Evolutionary conservation across 371 early-diverging fungal species (phyloP), one percentile per base, ranked within the genome.

Genomic region (Mucor lusitanicus): DNA sequence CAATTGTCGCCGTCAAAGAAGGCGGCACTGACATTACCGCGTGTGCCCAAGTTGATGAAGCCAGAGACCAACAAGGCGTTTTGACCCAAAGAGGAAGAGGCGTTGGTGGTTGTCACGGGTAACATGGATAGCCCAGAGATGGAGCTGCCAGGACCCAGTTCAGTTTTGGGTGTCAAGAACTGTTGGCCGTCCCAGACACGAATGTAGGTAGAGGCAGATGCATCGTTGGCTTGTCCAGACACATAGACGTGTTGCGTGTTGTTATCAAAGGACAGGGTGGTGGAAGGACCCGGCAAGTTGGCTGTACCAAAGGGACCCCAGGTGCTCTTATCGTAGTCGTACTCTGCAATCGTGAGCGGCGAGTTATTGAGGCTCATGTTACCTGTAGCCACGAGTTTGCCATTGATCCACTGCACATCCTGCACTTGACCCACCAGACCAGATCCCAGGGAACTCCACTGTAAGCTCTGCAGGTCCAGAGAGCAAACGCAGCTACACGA

Each of bases 1-100:
- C 90, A 92, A 0, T 64, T 60, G 8, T 83, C 66, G 1, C 90
- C 85, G 67, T 90, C 84, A 73, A 82, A 91, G 60, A 91, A 84
- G 3, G 90, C 92, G 3, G 85, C 81, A 32, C 87, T 85, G 0
- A 87, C 81, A 56, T 87, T 85, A 37, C 79, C 83, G 17, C 74
- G 73, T 5, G 54, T 53, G 8, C 79, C 76, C 13, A 89, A 59
- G 27, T 78, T 74, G 23, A 90, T 62, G 6, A 77, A 73, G 0
- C 91, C 91, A 25, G 84, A 78, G 3, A 86, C 82, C 61, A 76
- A 27, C n/a, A 70, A 30, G 0, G 65, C 39, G 33, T 62, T 67
- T 25, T 67, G 44, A 7, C 30, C 23, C 3, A 6, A 30, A 2
- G 30, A 30, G 30, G 30, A 30, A 4, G 39, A 25, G 3, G 19